Evolutionary conservation across 2,329 filamentous ascomycete genomes (phyloP), one percentile per base, ranked within the genome.

Genomic region (Thielaviopsis populi): DNA sequence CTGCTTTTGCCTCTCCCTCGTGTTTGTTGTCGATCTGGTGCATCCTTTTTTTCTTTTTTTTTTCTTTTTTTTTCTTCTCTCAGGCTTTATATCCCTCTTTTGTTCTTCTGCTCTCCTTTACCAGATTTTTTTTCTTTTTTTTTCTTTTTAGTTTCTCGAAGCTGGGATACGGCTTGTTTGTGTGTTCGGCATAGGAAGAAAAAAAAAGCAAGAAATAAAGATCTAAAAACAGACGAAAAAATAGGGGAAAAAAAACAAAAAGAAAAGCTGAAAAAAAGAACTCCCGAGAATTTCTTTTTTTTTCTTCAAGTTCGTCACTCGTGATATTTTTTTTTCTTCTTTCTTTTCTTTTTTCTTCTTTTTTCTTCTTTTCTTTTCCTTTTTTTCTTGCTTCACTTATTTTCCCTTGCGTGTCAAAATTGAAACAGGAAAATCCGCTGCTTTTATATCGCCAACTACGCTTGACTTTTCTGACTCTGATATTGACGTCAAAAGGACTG

Each of bases 181-280:
- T 8, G 5, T 37, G 30, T 56, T 10, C 19, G 19, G 59, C 27
- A 24, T 5, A 61, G 19, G 15, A 61, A 24, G 33, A 43, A 17
- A 61, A 15, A 24, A n/a, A 43, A 17, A 61, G 8, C 46, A 41
- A 62, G 27, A 53, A 54, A 62, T 53, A 11, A 54, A 27, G 19
- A 40, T 53, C 46, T 33, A 48, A 62, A 53, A 24, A 53, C 24
- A 62, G 48, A 33, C 6, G 13, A 27, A 54, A 53, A 37, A 50
- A 33, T n/a, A n/a, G n/a, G 40, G n/a, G 46, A 50, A 62, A 42
- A 56, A 50, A 40, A 54, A 60, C 48, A 62, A 40, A 54, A 48
- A 62, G 11, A 37, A 37, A 37, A 4, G 1, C 33, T 6, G 33
- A 37, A 8, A 8, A 8, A 8, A n/a, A n/a, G n/a, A n/a, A n/a